Evolutionary conservation across 768 basidiomycete genomes (phyloP), one percentile per base, ranked within the genome.

Genomic region (Trametes cinnabarina): DNA sequence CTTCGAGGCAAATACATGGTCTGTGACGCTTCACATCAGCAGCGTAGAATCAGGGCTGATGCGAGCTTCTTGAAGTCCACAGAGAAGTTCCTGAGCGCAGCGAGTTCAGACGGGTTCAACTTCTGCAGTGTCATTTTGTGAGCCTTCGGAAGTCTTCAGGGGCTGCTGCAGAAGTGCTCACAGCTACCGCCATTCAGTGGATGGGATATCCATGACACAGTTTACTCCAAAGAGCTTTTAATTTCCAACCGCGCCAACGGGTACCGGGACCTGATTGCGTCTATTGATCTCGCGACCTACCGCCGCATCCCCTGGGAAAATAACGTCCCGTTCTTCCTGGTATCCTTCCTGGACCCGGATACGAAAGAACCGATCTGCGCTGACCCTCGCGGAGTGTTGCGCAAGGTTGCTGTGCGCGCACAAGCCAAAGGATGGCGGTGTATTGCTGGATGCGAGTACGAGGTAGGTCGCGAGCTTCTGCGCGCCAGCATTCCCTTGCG

Each of bases 1-100:
- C 78, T 97, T 15, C 82, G 96, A 30, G 96, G 96, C n/a, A 98
- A 98, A 74, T 90, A 87, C 69, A 92, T 93, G 90, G 90, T 88
- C 20, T 2, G 4, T 12, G 19, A 5, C 25, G 7, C 37, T 5
- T 40, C 12, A 14, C 23, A 22, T 12, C 8, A 17, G 6, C 20
- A 26, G 14, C 10, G 30, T 20, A 34, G 46, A n/a, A 26, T 34
- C 28, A 46, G 7, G 7, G 12, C 12, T 50, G 9, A 51, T 54
- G 56, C 58, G 60, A 54, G 35, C 62, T 37, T n/a, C 47, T 12
- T 70, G 25, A 15, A 97, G 93, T 90, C 89, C 15, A 97, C 90
- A 74, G 80, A 86, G 49, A 98, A 98, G 74, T 97, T 98, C 69
- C 68, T 97, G 32, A 85, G 85, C 47, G 88, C 92, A 0, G 90